Base-by-base conservation (phyloP, 805 yeast species). In the Schwanniomyces vanrijiae region DNA sequence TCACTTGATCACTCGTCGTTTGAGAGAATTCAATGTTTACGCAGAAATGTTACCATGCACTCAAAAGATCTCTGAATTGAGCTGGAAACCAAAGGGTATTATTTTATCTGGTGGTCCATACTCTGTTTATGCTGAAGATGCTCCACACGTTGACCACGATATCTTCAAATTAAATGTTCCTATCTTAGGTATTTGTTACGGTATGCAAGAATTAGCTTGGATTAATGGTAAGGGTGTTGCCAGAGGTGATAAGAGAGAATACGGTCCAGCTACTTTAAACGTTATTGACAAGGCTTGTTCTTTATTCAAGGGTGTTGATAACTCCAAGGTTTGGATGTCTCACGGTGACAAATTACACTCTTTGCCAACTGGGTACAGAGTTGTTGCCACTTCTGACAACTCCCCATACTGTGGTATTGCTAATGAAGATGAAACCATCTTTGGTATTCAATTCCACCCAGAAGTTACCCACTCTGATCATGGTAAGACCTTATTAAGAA, bases 41-140 rank as follows among this genome's bases (percentile, higher is more conserved):
- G 98, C 99, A 56, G 99, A 94, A 76, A 94, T 94, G 99, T 81
- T 94, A 55, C 99, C 99, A 58, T 94, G 99, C 75, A 94, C 99
- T 45, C 99, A 95, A 75, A 94, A 94, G 77, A 92, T 94, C 65
- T 67, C 86, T 46, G 97, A 92, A 57, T 80, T 94, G 60, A 71
- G 84, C 50, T 94, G 97, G 95, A 91, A 83, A 66, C 99, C 99
- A 58, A 88, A 85, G 68, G 99, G 99, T 75, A 85, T 94, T 49
- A 94, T 94, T 63, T 76, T 94, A 53, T 90, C 97, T 40, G 99
- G 99, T 54, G 94, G 96, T 55, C 99, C 99, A 45, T 94, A 89
- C 84, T 90, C 98, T 10, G 99, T 94, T 43, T 94, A 92, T 66
- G 97, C 87, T 49, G 86, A 82, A 48, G 98, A 86, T 59, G 90